phyloP scores from a whole-genome alignment of 345 rosid species.

The Melaleuca alternifolia region DNA sequence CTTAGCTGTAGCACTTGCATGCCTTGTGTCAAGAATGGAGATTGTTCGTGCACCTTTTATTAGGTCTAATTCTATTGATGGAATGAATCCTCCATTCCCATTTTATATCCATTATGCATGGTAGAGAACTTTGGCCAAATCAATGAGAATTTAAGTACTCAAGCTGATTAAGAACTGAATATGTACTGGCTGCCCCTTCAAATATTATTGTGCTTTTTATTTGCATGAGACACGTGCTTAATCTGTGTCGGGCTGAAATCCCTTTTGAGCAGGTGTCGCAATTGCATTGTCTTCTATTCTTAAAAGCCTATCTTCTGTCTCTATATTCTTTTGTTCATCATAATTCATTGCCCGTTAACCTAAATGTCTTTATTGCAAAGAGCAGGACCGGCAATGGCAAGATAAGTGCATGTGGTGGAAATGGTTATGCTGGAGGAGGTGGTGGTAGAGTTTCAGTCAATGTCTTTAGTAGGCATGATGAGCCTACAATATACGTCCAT shows the following conservation, averaged over 20 bases:
- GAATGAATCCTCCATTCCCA: not conserved
- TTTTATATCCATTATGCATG: not conserved
- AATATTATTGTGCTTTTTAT: not conserved
- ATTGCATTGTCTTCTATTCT: not conserved
- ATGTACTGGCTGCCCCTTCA: not conserved
- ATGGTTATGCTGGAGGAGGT: slow-evolving; percentile 97
- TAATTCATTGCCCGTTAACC: not conserved
- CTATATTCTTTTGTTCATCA: not conserved
- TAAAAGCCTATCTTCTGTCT: not conserved
- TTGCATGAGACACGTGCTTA: not conserved
- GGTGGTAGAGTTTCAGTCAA: slow-evolving; percentile 97
- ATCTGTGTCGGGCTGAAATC: not conserved
- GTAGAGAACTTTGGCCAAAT: not conserved
- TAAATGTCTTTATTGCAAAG: slow-evolving; percentile 20
- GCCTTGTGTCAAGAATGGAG: not conserved
- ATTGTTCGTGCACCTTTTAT: not conserved
- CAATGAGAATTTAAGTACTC: not conserved
- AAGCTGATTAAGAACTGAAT: not conserved
- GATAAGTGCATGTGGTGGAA: slow-evolving; percentile 95
- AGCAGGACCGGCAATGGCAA: slow-evolving; percentile 93
- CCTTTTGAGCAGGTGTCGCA: not conserved
- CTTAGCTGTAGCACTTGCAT: not conserved
- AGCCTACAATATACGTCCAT: slow-evolving; percentile 78
- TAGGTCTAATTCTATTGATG: not conserved
- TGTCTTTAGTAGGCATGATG: slow-evolving; percentile 93